Conservation (phyloP, 495 filamentous ascomycete genomes). For the Xylaria curta region DNA sequence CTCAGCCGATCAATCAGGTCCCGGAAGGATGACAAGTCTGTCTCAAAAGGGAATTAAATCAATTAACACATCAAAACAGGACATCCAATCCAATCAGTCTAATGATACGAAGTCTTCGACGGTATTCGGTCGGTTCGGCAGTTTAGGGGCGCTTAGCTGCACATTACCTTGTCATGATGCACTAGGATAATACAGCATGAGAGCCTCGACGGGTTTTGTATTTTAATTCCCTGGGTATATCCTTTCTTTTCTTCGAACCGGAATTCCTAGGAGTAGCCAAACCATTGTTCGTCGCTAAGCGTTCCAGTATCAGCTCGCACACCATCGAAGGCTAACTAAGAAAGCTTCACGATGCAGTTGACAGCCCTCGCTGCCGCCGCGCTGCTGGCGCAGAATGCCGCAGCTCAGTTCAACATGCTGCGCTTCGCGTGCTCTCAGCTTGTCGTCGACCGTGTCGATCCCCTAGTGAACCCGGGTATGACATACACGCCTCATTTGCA, state of each 20-base stretch:
- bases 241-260: constrained; percentile 26
- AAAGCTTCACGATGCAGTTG: constrained; percentile 57
- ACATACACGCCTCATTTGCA: constrained; percentile 59
- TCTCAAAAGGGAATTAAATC: constrained; percentile 46
- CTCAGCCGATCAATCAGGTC: constrained; percentile 37
- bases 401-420: constrained; percentile 58
- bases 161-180: constrained; percentile 14
- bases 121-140: constrained; percentile 50
- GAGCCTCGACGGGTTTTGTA: constrained; percentile 32
- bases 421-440: constrained; percentile 64
- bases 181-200: constrained; percentile 37
- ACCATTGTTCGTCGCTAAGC: background rate
- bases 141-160: constrained; percentile 40
- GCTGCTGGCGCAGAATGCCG: constrained; percentile 54
- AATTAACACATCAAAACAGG: constrained; percentile 37
- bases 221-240: constrained; percentile 31
- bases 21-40: constrained; percentile 50
- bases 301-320: background rate
- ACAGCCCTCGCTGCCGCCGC: constrained; percentile 53
- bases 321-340: background rate
- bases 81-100: constrained; percentile 10
- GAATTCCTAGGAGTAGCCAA: background rate
- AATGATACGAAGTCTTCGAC: background rate
- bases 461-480: constrained; percentile 58
- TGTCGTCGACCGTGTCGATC: constrained; percentile 61